A percentile compares a stretch with the other conserved stretches of the same genome.
phyloP scores from a whole-genome alignment of 169 alveolate species.

The Babesia microti region DNA sequence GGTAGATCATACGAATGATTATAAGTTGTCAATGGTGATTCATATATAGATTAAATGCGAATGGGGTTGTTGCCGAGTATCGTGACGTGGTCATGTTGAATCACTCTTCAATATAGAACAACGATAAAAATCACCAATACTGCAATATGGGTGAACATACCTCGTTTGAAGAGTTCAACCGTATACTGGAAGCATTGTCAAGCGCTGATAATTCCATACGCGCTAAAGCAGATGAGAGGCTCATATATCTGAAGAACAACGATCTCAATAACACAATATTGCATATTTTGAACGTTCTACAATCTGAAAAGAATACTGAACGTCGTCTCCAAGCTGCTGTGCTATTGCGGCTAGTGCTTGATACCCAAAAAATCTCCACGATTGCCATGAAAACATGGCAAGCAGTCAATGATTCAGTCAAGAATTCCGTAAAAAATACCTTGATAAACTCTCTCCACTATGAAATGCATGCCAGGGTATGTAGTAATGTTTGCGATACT shows the following conservation, averaged over 20 bases:
- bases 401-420: constrained; percentile 38
- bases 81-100: too few species aligned
- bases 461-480: constrained; percentile 46
- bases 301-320: constrained; percentile 49
- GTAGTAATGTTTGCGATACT: constrained; percentile 58
- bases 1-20: too few species aligned
- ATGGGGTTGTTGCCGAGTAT: too few species aligned
- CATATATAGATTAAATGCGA: too few species aligned
- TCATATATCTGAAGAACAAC: constrained; percentile 39
- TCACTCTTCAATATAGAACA: too few species aligned
- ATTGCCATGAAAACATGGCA: constrained; percentile 43
- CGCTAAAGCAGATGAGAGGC: constrained; percentile 55
- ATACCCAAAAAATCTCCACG: constrained; percentile 42
- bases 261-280: constrained; percentile 47
- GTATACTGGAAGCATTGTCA: constrained; percentile 54
- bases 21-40: too few species aligned
- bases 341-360: constrained; percentile 47
- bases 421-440: constrained; percentile 44
- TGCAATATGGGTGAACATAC: too few species aligned
- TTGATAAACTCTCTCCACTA: constrained; percentile 39
- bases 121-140: too few species aligned
- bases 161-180: constrained; percentile 37
- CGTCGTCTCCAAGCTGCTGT: constrained; percentile 56
- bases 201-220: constrained; percentile 49
- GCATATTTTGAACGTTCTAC: constrained; percentile 47